Evolutionary conservation across 768 basidiomycete species (phyloP).

Genomic region (Rhizopogon salebrosus): DNA sequence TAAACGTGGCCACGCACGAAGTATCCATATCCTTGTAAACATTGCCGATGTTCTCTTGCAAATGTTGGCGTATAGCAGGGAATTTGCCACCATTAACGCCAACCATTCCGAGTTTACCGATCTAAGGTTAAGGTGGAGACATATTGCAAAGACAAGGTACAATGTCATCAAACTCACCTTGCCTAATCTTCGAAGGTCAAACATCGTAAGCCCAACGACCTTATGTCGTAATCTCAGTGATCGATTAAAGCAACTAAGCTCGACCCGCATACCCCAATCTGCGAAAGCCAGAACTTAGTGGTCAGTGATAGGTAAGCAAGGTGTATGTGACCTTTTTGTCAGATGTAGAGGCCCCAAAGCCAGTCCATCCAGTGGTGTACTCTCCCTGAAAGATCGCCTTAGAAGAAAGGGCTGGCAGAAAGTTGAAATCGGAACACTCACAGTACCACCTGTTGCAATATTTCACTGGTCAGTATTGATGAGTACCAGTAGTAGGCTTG

Average conservation of each 20-base stretch:
- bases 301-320: not conserved
- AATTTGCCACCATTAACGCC: constrained; percentile 87
- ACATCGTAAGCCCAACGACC: constrained; percentile 88
- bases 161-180: constrained; percentile 43
- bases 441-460: constrained; percentile 39
- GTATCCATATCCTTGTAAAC: constrained; percentile 88
- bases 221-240: constrained; percentile 27
- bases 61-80: constrained; percentile 76
- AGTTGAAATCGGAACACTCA: constrained; percentile 15
- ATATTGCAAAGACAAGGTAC: not conserved
- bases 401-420: not conserved
- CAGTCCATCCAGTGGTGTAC: constrained; percentile 94
- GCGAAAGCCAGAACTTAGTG: constrained; percentile 1
- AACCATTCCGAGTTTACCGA: constrained; percentile 78
- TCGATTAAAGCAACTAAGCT: constrained; percentile 3
- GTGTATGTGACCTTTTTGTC: constrained; percentile 75
- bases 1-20: constrained; percentile 41
- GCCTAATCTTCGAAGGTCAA: constrained; percentile 80
- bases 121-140: constrained; percentile 32
- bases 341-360: constrained; percentile 86
- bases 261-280: constrained; percentile 60
- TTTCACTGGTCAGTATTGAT: constrained; percentile 1
- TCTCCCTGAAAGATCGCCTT: constrained; percentile 49
- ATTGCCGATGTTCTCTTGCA: constrained; percentile 74
- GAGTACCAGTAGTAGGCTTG: not conserved